Base-by-base conservation (phyloP, 2,329 filamentous ascomycete species). In the Knoxdaviesia capensis region DNA sequence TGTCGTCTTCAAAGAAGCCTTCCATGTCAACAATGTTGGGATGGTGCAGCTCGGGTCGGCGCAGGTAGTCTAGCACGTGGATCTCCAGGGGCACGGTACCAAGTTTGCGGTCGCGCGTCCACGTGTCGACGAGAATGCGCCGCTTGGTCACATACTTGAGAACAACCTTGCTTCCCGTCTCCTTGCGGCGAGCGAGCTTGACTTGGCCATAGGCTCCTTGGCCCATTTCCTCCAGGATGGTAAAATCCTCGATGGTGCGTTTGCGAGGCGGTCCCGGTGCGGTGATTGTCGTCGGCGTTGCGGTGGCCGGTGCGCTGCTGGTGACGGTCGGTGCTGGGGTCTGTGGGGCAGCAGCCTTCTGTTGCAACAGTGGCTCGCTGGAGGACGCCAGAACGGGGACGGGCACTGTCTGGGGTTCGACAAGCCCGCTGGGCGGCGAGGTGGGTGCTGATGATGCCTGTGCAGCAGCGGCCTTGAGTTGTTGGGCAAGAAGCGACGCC, bases 101-200 rank as follows among this genome's bases (percentile, higher is more conserved):
- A 8, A 98, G 70, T 43, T 82, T 77, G 38, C 90, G 77, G 60
- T 98, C 90, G 44, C 90, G 76, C 32, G 88, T 96, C 90, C 90
- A 98, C 0, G 90, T 98, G 60, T 98, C 90, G 47, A 98, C 88
- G 9, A 98, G 70, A 56, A 98, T 98, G 38, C 88, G 81, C 45
- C 83, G 77, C 62, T 98, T 98, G 5, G 90, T 96, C 40, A 98
- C 90, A 56, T 93, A 98, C 58, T 98, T 98, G 54, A 98, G 71
- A 20, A 98, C 88, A 47, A 92, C 81, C 59, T 92, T 94, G 56
- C 79, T 81, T 41, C 73, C 74, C 41, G 71, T 74, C 52, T 77
- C 75, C 61, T 87, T 92, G 62, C 90, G 81, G 31, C 87, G 76
- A 41, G 83, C 88, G 39, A 98, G 70, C 58, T 98, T 98, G 45